These are phyloP conservation scores for Oxyria digyna DNA, from an alignment of 148 eudicot genomes.

Conservation along the genomic window DNA sequence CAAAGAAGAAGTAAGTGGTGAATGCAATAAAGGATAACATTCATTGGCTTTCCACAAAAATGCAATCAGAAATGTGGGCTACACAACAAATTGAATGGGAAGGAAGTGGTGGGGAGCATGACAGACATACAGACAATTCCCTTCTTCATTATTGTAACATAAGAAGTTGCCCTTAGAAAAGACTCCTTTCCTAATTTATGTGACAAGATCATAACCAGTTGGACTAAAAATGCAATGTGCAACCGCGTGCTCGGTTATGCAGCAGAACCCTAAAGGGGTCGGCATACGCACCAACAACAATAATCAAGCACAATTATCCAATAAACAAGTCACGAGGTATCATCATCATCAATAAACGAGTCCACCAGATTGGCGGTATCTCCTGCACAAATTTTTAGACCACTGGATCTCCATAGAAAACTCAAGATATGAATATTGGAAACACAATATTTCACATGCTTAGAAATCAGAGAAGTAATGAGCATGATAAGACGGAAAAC, in stretches of 20 bases:
- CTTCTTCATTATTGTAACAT: neutral
- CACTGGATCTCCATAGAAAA: neutral
- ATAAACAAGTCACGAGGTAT: neutral
- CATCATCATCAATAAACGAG: too few species aligned
- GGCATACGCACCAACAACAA: too few species aligned
- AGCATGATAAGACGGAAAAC: neutral
- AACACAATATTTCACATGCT: neutral
- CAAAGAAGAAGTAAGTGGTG: neutral
- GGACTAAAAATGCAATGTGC: neutral
- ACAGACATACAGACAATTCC: neutral
- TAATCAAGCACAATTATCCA: neutral
- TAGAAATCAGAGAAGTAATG: neutral
- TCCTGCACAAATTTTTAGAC: neutral
- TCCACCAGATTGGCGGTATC: neutral
- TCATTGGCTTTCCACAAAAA: neutral
- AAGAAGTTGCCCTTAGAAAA: neutral
- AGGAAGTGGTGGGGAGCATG: neutral
- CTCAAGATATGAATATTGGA: neutral
- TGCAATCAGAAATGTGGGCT: neutral
- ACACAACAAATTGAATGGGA: neutral
- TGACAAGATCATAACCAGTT: neutral
- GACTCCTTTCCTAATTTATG: neutral
- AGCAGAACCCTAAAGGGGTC: neutral
- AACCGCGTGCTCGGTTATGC: conserved; percentile 1
- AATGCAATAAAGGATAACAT: neutral